phyloP scores from a whole-genome alignment of 2,329 filamentous ascomycete species.

The Aspergillus hiratsukae region DNA sequence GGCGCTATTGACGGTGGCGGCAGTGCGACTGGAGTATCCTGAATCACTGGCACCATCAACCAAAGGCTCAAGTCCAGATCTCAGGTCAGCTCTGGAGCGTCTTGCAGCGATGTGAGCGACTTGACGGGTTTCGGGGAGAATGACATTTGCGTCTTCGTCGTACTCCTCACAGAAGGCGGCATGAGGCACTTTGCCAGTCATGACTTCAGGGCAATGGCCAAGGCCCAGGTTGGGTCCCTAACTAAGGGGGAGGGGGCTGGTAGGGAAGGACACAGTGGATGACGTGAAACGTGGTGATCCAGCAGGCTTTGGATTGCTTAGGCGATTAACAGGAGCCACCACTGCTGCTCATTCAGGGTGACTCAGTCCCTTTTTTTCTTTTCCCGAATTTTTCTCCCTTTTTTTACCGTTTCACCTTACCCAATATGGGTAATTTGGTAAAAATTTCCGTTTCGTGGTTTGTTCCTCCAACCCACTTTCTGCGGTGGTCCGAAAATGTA shows the following conservation, averaged over 20 bases:
- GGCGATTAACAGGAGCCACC: slow-evolving; percentile 19
- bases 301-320: slow-evolving; percentile 18
- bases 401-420: slow-evolving; percentile 13
- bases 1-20: slow-evolving; percentile 49
- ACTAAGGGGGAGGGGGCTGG: slow-evolving; percentile 20
- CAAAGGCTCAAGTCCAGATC: slow-evolving; percentile 29
- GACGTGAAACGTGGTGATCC: slow-evolving; percentile 26
- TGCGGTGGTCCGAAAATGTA: slow-evolving; percentile 9
- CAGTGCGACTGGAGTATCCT: slow-evolving; percentile 58
- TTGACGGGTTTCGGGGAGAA: slow-evolving; percentile 44
- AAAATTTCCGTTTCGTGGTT: slow-evolving; percentile 4
- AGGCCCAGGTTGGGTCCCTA: slow-evolving; percentile 25
- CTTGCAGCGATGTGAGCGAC: slow-evolving; percentile 50
- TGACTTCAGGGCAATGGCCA: slow-evolving; percentile 28
- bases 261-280: slow-evolving; percentile 19
- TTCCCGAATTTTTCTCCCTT: slow-evolving; percentile 2
- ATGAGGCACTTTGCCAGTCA: slow-evolving; percentile 37
- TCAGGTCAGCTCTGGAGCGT: slow-evolving; percentile 42
- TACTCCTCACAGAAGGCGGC: slow-evolving; percentile 47
- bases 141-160: slow-evolving; percentile 42
- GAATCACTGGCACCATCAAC: slow-evolving; percentile 55
- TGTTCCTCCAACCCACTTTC: slow-evolving; percentile 16
- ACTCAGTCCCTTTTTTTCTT: slow-evolving; percentile 11
- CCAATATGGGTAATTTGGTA: slow-evolving; percentile 3
- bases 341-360: slow-evolving; percentile 17